Base-by-base conservation (phyloP, 352 stramenopile genomes). In the Pythium dissotocum region DNA sequence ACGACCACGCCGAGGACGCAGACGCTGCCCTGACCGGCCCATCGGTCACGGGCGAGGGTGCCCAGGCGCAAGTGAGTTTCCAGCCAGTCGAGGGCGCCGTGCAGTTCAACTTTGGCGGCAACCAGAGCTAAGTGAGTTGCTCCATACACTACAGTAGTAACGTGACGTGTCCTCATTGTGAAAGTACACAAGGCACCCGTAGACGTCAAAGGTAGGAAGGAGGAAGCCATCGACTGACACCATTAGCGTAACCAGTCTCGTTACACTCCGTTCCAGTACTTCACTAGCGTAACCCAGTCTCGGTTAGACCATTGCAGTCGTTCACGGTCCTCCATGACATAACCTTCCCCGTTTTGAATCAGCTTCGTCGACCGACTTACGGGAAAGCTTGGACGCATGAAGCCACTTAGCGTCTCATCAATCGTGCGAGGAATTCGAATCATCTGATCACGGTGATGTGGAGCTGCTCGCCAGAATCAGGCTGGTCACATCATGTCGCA, bases 51-150 rank as follows among this genome's bases (percentile, higher is more conserved):
- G 63, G 61, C 8, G 73, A 80, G 30, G 63, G 77, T 26, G 48
- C 55, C 18, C 73, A 80, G 49, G 72, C 77, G 12, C 70, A 76
- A 56, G 70, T 94, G 53, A 85, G 67, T 61, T 95, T 95, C 70
- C 83, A 93, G 73, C 82, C 87, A 5, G 83, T 85, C 32, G 77
- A 90, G 48, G 72, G 76, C 49, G 65, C 85, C 42, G 73, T 89
- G 61, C 76, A 89, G 61, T 95, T 95, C 72, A 78, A 92, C 67
- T 94, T 93, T 71, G 65, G 69, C 16, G 67, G 60, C n/a, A 73
- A 74, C 40, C 69, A 76, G 66, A 81, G 65, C 69, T 77, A 67
- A 58, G 52, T 1, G 28, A 24, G 21, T 24, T 24, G 21, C 21
- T 24, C 24, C 7, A 36, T 21, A 18, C 24, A 21, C 24, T 35